Conservation (phyloP, 2,329 filamentous ascomycete species). For the Ophiocordyceps camponoti-floridani region DNA sequence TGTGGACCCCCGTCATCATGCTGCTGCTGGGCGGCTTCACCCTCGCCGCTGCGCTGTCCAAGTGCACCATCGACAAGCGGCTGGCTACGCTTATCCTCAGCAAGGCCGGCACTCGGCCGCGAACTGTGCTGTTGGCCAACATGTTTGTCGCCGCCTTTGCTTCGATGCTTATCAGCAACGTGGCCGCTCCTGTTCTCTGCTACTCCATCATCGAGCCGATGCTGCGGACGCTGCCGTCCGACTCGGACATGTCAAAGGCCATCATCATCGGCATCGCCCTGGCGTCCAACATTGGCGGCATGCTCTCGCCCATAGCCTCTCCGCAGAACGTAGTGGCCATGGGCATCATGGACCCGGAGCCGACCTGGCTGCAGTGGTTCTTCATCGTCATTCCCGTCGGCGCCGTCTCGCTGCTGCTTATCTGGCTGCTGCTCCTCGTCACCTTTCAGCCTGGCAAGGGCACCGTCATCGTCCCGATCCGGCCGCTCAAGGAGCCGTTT, state of each 20-base stretch:
- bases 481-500: conserved; percentile 76
- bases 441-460: conserved; percentile 74
- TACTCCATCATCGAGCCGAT: conserved; percentile 98
- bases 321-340: conserved; percentile 95
- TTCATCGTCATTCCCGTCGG: conserved; percentile 90
- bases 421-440: conserved; percentile 72
- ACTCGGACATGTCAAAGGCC: conserved; percentile 87
- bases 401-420: conserved; percentile 68
- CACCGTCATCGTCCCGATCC: conserved; percentile 80
- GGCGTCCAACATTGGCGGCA: conserved; percentile 88
- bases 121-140: conserved; percentile 82
- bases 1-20: conserved; percentile 99
- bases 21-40: conserved; percentile 90
- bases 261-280: conserved; percentile 90
- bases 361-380: conserved; percentile 94
- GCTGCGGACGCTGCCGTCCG: conserved; percentile 76
- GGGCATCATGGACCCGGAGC: conserved; percentile 82
- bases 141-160: conserved; percentile 98
- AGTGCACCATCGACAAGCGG: conserved; percentile 94
- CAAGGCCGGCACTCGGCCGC: conserved; percentile 83
- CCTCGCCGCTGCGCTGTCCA: conserved; percentile 83
- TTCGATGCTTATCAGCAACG: conserved; percentile 98
- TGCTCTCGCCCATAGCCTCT: conserved; percentile 90
- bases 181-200: conserved; percentile 89
- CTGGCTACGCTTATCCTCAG: conserved; percentile 92